Evolutionary conservation across 2,329 filamentous ascomycete species (phyloP).

Genomic region (Claviceps sorghi): DNA sequence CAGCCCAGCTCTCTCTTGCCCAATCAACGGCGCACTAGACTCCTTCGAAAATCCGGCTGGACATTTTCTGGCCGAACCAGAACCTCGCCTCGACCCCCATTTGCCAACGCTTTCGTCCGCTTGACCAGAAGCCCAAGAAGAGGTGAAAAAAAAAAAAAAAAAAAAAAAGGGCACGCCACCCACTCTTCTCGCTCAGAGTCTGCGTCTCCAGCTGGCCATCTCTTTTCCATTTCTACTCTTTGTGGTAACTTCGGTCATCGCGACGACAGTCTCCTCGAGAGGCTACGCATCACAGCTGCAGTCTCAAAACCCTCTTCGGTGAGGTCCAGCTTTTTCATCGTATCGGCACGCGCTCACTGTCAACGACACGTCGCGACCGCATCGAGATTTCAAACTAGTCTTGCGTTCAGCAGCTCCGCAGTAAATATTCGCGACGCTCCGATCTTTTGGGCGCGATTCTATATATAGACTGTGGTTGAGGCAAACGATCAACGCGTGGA

Average conservation of each 20-base stretch:
- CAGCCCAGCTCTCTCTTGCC: background rate
- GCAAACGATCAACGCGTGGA: background rate
- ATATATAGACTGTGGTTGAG: background rate
- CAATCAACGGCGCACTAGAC: background rate
- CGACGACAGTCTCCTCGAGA: background rate
- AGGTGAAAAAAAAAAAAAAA: slow-evolving; percentile 20
- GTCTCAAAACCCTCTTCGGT: background rate
- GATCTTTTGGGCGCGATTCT: background rate
- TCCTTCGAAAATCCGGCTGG: slow-evolving; percentile 17
- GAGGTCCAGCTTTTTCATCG: background rate
- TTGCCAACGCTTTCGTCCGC: background rate
- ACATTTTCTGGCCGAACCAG: slow-evolving; percentile 9
- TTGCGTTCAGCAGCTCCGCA: background rate
- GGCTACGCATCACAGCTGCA: background rate
- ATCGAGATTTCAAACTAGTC: background rate
- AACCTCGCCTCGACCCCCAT: slow-evolving; percentile 10
- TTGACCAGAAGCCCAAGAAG: slow-evolving; percentile 4
- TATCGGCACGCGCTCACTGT: background rate
- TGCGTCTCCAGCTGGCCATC: slow-evolving; percentile 5
- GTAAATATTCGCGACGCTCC: background rate
- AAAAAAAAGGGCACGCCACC: slow-evolving; percentile 18
- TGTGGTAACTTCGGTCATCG: slow-evolving; percentile 3
- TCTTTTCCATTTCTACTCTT: slow-evolving; percentile 3
- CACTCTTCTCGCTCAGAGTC: slow-evolving; percentile 9
- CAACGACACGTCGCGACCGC: slow-evolving; percentile 1